Percentiles rank a stretch among this genome's conserved stretches.
Conservation (phyloP, 495 filamentous ascomycete species). For the Penicillium paradoxum region DNA sequence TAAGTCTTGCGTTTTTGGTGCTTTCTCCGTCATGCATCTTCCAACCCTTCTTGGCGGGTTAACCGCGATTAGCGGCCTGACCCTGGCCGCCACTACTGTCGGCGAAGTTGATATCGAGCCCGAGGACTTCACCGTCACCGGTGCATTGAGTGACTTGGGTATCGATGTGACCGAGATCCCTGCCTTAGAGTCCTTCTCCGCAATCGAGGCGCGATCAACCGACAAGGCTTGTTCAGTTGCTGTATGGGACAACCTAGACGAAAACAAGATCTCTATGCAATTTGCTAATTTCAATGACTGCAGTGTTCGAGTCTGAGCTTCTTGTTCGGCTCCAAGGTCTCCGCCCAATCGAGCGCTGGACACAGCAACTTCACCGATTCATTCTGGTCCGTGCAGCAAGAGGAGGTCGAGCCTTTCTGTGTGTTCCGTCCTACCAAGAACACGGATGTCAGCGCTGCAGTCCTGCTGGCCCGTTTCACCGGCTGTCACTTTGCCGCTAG, state of each 20-base stretch:
- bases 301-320: conserved; percentile 16
- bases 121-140: conserved; percentile 11
- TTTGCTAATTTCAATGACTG: not conserved
- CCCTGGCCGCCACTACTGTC: not conserved
- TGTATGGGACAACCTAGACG: conserved; percentile 3
- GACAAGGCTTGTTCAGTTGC: conserved; percentile 8
- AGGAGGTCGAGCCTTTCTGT: conserved; percentile 24
- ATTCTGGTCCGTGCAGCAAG: conserved; percentile 49
- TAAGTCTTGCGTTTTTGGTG: not conserved
- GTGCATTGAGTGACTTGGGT: conserved; percentile 10
- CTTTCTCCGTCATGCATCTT: conserved; percentile 6
- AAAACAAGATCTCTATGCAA: not conserved
- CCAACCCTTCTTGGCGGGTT: conserved; percentile 9
- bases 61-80: conserved; percentile 2
- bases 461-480: conserved; percentile 16
- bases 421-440: conserved; percentile 21
- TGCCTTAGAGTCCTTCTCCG: conserved; percentile 9
- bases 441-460: conserved; percentile 19
- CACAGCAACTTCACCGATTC: conserved; percentile 21
- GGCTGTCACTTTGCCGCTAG: conserved; percentile 38
- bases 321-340: conserved; percentile 14
- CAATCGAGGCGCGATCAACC: conserved; percentile 8
- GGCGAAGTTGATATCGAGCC: conserved; percentile 1
- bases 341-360: conserved; percentile 2
- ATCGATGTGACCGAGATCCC: conserved; percentile 15